Percentiles rank a stretch among this genome's conserved stretches.
Evolutionary conservation across 2,329 filamentous ascomycete genomes (phyloP).

Genomic region (Fusarium guadeloupense): DNA sequence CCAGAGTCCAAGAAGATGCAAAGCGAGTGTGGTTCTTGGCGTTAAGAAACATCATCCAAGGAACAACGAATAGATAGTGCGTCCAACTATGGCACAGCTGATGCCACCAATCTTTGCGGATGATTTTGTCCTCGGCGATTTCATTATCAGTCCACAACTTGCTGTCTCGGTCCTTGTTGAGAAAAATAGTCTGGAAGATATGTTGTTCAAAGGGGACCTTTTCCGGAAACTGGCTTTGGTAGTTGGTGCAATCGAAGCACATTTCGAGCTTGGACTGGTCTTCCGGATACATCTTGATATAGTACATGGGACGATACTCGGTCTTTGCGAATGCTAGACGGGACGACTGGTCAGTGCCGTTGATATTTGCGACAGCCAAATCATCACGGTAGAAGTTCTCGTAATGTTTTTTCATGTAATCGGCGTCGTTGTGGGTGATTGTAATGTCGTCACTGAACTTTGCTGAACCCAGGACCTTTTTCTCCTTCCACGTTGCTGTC

Average conservation of each 20-base stretch:
- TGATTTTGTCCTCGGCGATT: slow-evolving; percentile 25
- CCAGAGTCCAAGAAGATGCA: slow-evolving; percentile 16
- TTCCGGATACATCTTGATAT: slow-evolving; percentile 32
- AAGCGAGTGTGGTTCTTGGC: slow-evolving; percentile 29
- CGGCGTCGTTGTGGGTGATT: slow-evolving; percentile 23
- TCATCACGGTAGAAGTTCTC: slow-evolving; percentile 28
- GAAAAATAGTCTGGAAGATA: slow-evolving; percentile 62
- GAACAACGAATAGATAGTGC: slow-evolving; percentile 19
- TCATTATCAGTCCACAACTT: slow-evolving; percentile 24
- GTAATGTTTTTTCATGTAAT: slow-evolving; percentile 32
- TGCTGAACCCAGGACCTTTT: slow-evolving; percentile 19
- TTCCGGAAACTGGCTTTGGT: slow-evolving; percentile 30
- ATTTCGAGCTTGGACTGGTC: slow-evolving; percentile 30
- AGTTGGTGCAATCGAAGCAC: slow-evolving; percentile 31
- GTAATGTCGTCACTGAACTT: slow-evolving; percentile 30
- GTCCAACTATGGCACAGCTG: slow-evolving; percentile 25
- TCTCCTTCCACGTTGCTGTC: slow-evolving; percentile 28
- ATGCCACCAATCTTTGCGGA: slow-evolving; percentile 33
- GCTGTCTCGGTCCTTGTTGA: slow-evolving; percentile 52
- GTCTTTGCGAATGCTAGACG: slow-evolving; percentile 24
- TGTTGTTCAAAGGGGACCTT: slow-evolving; percentile 39
- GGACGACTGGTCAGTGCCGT: slow-evolving; percentile 14
- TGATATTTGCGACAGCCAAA: slow-evolving; percentile 19
- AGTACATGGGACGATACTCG: slow-evolving; percentile 31
- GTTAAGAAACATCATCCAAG: slow-evolving; percentile 30